Evolutionary conservation across 2,329 filamentous ascomycete genomes (phyloP), one percentile per base, ranked within the genome.

Genomic region (Chaetoscypha palmicola): DNA sequence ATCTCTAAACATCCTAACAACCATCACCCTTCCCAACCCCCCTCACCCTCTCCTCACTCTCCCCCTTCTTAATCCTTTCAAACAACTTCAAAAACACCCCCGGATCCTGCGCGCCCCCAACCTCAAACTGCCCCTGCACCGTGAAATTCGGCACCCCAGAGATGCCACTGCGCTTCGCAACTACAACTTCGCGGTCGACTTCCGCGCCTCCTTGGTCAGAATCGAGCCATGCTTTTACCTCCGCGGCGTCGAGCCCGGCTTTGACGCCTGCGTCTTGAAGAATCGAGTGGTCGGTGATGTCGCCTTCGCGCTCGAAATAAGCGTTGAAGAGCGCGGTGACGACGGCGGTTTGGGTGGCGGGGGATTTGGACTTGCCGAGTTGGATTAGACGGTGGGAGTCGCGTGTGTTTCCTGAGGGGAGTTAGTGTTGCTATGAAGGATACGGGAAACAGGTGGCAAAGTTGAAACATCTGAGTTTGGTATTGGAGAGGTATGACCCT

Each of bases 311-410:
- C 59, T 85, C 79, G 49, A 84, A 84, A 57, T 83, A 83, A 38
- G 75, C 70, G 37, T 67, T 67, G 70, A 87, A 86, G 26, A 87
- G 62, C 53, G 76, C 71, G 53, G 76, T 68, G 19, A 83, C 71
- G 10, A 86, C 72, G 38, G 66, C 65, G 26, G 73, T 79, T 67
- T 86, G 76, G 38, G 73, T 54, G 34, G 73, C 66, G 17, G 60
- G 59, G 3, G 67, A 67, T 41, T 79, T 59, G 60, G 68, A 58
- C 71, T 79, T 65, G 64, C 69, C 86, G 43, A 89, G 72, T 66
- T 89, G 79, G 34, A 90, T 73, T 48, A 91, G 60, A 3, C 88
- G 76, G 64, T 94, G 88, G 45, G 83, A 84, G 56, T 94, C 84
- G 16, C 86, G 72, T 14, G 87, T 91, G 57, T 81, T 85, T 37